Evolutionary conservation across 805 yeast genomes (phyloP).

Genomic region (Myxozyma monticola): DNA sequence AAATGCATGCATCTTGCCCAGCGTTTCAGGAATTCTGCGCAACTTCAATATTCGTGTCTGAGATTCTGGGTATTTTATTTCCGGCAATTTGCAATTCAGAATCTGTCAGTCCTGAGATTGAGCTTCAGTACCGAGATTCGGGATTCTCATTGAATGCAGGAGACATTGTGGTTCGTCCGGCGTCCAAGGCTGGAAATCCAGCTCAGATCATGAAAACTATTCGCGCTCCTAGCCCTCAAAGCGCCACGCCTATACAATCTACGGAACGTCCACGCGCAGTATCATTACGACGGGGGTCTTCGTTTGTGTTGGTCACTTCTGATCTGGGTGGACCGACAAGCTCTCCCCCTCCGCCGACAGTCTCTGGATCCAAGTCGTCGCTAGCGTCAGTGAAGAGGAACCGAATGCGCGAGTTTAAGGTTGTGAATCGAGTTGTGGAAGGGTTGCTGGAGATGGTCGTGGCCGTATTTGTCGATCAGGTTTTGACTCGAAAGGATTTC

Average conservation of each 20-base stretch:
- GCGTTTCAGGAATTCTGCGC: constrained; percentile 30
- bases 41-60: constrained; percentile 24
- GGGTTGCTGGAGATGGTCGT: constrained; percentile 31
- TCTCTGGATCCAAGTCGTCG: neutral
- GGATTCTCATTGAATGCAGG: constrained; percentile 25
- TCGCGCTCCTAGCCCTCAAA: constrained; percentile 3
- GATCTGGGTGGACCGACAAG: constrained; percentile 3
- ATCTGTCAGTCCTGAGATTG: constrained; percentile 28
- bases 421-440: constrained; percentile 28
- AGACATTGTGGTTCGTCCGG: constrained; percentile 26
- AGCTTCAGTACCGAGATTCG: constrained; percentile 25
- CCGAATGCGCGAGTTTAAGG: constrained; percentile 19
- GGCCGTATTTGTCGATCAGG: constrained; percentile 30
- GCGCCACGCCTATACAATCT: neutral
- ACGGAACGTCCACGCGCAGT: constrained; percentile 26
- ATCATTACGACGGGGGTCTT: constrained; percentile 27
- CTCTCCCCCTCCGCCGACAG: neutral
- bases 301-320: constrained; percentile 27
- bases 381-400: constrained; percentile 1
- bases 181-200: constrained; percentile 15
- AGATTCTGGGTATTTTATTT: constrained; percentile 27
- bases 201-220: constrained; percentile 26
- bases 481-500: constrained; percentile 30
- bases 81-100: constrained; percentile 29
- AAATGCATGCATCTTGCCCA: constrained; percentile 30